A percentile compares a stretch with the other conserved stretches of the same genome.
Conservation (phyloP, 2,329 filamentous ascomycete genomes). For the Paecilomyces niveus region DNA sequence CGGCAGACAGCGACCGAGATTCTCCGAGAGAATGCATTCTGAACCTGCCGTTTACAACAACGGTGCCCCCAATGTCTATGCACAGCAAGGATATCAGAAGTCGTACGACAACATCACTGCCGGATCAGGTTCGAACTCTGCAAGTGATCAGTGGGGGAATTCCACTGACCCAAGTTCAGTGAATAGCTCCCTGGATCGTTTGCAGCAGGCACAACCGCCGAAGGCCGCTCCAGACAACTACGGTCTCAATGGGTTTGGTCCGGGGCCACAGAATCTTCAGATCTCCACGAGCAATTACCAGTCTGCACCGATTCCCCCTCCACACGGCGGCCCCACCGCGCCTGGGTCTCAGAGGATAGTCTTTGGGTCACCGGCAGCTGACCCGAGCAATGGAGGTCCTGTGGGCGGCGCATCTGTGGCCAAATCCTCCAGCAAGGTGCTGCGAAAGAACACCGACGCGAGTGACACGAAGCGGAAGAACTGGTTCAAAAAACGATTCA, state of each 20-base stretch:
- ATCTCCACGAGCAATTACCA: not conserved
- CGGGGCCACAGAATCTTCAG: conserved; percentile 23
- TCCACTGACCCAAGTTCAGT: conserved; percentile 88
- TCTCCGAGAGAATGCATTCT: conserved; percentile 24
- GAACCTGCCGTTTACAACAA: conserved; percentile 13
- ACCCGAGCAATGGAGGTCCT: conserved; percentile 17
- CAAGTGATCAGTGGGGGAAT: conserved; percentile 69
- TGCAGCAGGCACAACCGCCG: conserved; percentile 42
- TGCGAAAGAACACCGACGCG: conserved; percentile 17
- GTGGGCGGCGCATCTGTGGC: conserved; percentile 14
- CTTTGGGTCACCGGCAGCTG: conserved; percentile 3
- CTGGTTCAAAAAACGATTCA: conserved; percentile 80
- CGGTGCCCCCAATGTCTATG: conserved; percentile 22
- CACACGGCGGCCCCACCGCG: conserved; percentile 8
- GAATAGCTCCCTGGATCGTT: conserved; percentile 81
- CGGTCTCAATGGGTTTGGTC: conserved; percentile 51
- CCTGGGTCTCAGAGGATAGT: not conserved
- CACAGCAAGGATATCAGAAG: conserved; percentile 57
- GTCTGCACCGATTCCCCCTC: conserved; percentile 21
- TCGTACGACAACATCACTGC: conserved; percentile 85
- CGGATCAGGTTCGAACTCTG: conserved; percentile 56
- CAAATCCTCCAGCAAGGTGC: not conserved
- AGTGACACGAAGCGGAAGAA: conserved; percentile 70
- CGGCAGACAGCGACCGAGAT: conserved; percentile 23
- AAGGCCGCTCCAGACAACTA: conserved; percentile 51